Evolutionary conservation across 371 early-diverging fungal species (phyloP), one percentile per base, ranked within the genome.

Genomic region (Racocetra persica): DNA sequence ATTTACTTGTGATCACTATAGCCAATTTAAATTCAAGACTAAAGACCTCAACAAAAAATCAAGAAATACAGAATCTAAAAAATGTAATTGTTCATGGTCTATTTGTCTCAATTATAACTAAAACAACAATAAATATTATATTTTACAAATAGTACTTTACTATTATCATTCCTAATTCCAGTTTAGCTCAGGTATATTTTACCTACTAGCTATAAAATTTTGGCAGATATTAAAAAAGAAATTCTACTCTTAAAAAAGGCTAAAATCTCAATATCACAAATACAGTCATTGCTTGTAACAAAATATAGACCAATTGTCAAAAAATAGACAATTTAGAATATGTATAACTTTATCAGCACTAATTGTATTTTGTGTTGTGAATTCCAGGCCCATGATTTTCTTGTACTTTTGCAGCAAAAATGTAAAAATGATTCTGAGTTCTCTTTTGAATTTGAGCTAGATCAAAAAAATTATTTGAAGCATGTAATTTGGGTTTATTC

Each of bases 41-140:
- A 8, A 63, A 24, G 63, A 63, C 22, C 8, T 10, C 6, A 63
- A 22, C 13, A 63, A 32, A 63, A 63, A 63, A 22, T 4, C 1
- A 1, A 1, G 8, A 63, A 63, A 63, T 63, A 5, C 20, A 54
- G 54, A 54, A 54, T 54, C 54, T 1, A 54, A 63, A 63, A 63
- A 63, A 63, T 63, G 4, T 63, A 63, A 63, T 63, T 63, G 63
- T 24, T 6, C 8, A 10, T 63, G 63, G 63, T 63, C 22, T 63
- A 32, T 63, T 63, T 8, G 6, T 8, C 63, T 63, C 24, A 63
- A 63, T 63, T 6, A n/a, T 32, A 63, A 26, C 13, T 8, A 24
- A 26, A 63, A 8, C 10, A 10, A 54, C 20, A 20, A 63, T 63
- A 22, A 4, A 32, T 63, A 26, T 24, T 63, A 63, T 32, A 63